A percentile compares a stretch with the other conserved stretches of the same genome.
phyloP scores from a whole-genome alignment of 1,284 basidiomycete genomes.

The Sanguinoderma infundibulare region DNA sequence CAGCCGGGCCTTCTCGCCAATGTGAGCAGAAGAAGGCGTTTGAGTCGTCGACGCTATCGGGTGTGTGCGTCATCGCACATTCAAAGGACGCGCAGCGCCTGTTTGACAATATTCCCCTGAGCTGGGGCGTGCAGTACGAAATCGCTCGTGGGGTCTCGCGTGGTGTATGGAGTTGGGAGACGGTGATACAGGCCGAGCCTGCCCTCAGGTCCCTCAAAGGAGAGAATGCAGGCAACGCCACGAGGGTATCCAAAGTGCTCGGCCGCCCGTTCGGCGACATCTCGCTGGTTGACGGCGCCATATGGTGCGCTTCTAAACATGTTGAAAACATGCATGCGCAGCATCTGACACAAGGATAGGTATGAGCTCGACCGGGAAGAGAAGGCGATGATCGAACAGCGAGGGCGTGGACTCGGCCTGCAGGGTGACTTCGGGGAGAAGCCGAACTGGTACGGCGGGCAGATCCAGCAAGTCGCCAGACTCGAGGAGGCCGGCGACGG shows the following conservation, averaged over 20 bases:
- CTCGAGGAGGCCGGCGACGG: constrained; percentile 37
- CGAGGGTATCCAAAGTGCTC: constrained; percentile 42
- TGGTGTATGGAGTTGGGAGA: constrained; percentile 31
- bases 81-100: constrained; percentile 40
- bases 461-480: constrained; percentile 60
- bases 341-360: constrained; percentile 41
- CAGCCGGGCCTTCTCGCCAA: no score
- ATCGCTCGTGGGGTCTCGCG: constrained; percentile 34
- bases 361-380: constrained; percentile 72
- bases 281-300: constrained; percentile 2
- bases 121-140: constrained; percentile 38
- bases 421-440: constrained; percentile 55
- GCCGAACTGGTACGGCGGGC: constrained; percentile 67
- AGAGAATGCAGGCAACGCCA: constrained; percentile 43
- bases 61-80: constrained; percentile 28
- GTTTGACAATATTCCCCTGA: constrained; percentile 28
- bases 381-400: constrained; percentile 55
- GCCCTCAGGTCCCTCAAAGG: constrained; percentile 46
- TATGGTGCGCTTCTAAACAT: constrained; percentile 20
- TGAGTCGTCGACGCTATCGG: not conserved
- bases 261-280: constrained; percentile 10
- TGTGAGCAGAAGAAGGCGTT: not conserved
- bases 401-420: constrained; percentile 63
- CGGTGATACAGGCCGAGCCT: constrained; percentile 28
- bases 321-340: no score